A percentile compares a stretch with the other conserved stretches of the same genome.
These are phyloP conservation scores for Blastocladiella emersonii DNA, from an alignment of 371 early-diverging fungal genomes.

Conservation along the genomic window DNA sequence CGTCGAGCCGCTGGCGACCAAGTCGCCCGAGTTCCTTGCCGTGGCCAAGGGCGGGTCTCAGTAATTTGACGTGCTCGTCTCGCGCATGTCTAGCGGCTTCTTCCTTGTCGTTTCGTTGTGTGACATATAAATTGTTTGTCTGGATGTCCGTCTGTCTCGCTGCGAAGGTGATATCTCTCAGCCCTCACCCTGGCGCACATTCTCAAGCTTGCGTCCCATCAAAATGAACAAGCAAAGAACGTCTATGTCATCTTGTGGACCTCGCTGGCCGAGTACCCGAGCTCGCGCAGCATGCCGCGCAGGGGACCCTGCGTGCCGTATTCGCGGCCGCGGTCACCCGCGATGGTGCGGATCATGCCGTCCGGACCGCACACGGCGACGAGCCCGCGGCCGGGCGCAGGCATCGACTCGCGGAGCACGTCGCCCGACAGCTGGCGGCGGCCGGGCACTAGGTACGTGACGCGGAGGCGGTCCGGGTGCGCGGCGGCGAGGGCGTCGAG, in stretches of 20 bases:
- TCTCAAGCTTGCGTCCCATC: no score
- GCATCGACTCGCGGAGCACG: background rate
- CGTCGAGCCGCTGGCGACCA: no score
- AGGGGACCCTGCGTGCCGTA: background rate
- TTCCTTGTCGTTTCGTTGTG: no score
- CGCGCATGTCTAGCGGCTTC: no score
- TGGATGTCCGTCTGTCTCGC: no score
- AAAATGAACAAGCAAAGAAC: no score
- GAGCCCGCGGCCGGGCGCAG: background rate
- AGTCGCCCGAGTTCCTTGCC: no score
- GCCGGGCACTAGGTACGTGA: background rate
- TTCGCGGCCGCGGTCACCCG: background rate
- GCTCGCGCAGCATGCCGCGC: background rate
- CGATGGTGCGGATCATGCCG: background rate
- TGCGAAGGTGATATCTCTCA: no score
- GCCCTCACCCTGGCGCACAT: no score
- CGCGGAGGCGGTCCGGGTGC: background rate
- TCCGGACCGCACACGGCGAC: background rate
- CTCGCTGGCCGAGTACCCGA: background rate
- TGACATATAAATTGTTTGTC: no score
- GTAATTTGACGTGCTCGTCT: no score
- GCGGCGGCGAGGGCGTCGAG: background rate
- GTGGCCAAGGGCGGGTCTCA: no score
- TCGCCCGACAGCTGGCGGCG: background rate
- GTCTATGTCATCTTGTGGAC: slow-evolving; percentile 6